Evolutionary conservation across 2,329 filamentous ascomycete genomes (phyloP), one percentile per base, ranked within the genome.

Genomic region (Diplodia sapinea): DNA sequence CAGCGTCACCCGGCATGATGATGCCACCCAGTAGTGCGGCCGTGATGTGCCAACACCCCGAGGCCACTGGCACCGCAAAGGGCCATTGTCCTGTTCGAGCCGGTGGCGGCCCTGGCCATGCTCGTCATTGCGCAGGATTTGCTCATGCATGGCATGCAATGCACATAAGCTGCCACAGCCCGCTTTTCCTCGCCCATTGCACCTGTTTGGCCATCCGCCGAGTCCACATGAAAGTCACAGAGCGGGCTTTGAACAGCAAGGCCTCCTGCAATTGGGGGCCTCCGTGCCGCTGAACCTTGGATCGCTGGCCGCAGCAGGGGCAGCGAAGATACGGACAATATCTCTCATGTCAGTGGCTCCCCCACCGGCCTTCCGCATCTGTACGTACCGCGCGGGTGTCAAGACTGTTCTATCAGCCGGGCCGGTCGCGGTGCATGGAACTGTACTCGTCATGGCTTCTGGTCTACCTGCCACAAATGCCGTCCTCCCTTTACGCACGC

Each of bases 301-400:
- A 51, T n/a, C 29, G 31, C 12, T 51, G 59, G 13, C 43, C n/a
- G 31, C 8, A 3, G 68, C 36, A 12, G 13, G 33, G 33, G 12
- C 23, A n/a, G 54, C 54, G n/a, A 23, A 38, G 54, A 57, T 66
- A 38, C 36, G 36, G 13, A 11, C 36, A 38, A 38, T 38, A 75
- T 78, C 82, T 1, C 55, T 73, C 73, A 66, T 81, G 75, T 79
- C 80, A 84, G 26, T 59, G 65, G 51, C 26, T n/a, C 3, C 11
- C 20, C 17, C 20, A 17, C 59, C 40, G 33, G 65, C 54, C 54
- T 67, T 59, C 54, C 65, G 65, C 38, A 36, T 67, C 40, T 62
- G 51, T 47, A 17, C 13, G 40, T 66, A 81, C 82, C 70, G 83
- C 80, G 55, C 78, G 81, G 43, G 81, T 77, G 9, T 76, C 1